phyloP scores from a whole-genome alignment of 768 basidiomycete genomes.

The Lactifluus rugatus region DNA sequence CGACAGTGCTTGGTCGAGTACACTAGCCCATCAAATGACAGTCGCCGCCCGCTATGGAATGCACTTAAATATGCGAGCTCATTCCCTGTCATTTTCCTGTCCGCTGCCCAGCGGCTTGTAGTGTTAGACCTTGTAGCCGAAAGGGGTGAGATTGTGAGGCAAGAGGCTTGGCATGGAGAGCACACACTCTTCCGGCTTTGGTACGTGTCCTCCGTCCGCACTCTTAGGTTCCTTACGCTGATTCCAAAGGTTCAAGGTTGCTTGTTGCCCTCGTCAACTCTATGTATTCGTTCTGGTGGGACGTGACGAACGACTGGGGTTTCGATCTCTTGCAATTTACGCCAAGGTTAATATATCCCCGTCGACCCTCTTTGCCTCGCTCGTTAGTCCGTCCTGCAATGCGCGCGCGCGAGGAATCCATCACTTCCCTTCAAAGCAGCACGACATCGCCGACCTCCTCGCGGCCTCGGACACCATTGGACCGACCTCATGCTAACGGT shows the following conservation, averaged over 20 bases:
- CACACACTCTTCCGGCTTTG: constrained; percentile 77
- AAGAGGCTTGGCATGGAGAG: constrained; percentile 61
- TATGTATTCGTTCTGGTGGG: constrained; percentile 98
- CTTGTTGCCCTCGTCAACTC: constrained; percentile 82
- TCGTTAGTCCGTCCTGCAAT: constrained; percentile 39
- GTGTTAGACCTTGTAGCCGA: constrained; percentile 45
- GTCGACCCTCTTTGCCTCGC: constrained; percentile 29
- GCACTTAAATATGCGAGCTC: constrained; percentile 94
- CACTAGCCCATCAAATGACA: constrained; percentile 48
- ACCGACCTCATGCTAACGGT: constrained; percentile 18
- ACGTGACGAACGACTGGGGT: constrained; percentile 97
- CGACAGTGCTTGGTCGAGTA: constrained; percentile 93
- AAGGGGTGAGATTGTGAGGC: constrained; percentile 35
- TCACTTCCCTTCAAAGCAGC: constrained; percentile 16
- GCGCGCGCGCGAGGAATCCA: constrained; percentile 28
- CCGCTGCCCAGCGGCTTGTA: constrained; percentile 77
- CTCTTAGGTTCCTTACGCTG: not conserved
- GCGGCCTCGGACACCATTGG: not conserved
- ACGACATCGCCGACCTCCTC: not conserved
- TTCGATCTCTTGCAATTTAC: constrained; percentile 52
- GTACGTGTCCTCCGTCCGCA: constrained; percentile 29
- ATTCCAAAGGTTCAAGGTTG: constrained; percentile 42
- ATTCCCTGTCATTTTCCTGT: constrained; percentile 92
- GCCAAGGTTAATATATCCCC: constrained; percentile 17
- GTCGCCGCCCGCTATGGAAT: constrained; percentile 72